A percentile compares a stretch with the other conserved stretches of the same genome.
Conservation (phyloP, 192 early-diverging fungal genomes). For the Coemansia aciculifera region DNA sequence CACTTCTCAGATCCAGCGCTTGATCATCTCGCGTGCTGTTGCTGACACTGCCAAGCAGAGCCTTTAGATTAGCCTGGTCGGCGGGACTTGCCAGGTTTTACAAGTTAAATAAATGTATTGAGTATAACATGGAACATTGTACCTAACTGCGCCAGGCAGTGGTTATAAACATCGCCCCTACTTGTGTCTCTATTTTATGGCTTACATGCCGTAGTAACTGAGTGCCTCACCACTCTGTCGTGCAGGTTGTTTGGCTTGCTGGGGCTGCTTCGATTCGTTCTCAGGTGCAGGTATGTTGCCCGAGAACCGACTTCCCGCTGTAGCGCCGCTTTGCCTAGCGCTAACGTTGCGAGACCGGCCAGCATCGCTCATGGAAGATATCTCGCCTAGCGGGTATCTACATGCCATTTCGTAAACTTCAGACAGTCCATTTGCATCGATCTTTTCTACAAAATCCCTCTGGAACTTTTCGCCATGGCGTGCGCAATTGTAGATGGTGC, state of each 20-base stretch:
- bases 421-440: constrained; percentile 35
- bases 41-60: constrained; percentile 61
- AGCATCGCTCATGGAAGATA: constrained; percentile 24
- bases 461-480: constrained; percentile 18
- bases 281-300: constrained; percentile 21
- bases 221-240: not conserved
- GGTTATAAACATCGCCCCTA: not conserved
- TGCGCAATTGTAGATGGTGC: constrained; percentile 28
- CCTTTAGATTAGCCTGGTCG: constrained; percentile 1
- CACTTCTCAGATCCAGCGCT: constrained; percentile 91
- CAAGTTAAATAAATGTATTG: not conserved
- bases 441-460: constrained; percentile 18
- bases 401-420: constrained; percentile 38
- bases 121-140: not conserved
- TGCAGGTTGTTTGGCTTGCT: not conserved
- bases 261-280: not conserved
- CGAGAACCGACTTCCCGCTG: constrained; percentile 14
- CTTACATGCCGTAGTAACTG: constrained; percentile 9
- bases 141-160: not conserved
- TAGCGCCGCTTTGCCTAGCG: constrained; percentile 21
- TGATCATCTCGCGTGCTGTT: constrained; percentile 83
- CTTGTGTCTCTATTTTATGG: not conserved
- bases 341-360: constrained; percentile 21
- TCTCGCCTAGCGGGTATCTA: constrained; percentile 38
- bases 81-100: not conserved